Base-by-base conservation (phyloP, 768 basidiomycete genomes). In the Collybiopsis luxurians region DNA sequence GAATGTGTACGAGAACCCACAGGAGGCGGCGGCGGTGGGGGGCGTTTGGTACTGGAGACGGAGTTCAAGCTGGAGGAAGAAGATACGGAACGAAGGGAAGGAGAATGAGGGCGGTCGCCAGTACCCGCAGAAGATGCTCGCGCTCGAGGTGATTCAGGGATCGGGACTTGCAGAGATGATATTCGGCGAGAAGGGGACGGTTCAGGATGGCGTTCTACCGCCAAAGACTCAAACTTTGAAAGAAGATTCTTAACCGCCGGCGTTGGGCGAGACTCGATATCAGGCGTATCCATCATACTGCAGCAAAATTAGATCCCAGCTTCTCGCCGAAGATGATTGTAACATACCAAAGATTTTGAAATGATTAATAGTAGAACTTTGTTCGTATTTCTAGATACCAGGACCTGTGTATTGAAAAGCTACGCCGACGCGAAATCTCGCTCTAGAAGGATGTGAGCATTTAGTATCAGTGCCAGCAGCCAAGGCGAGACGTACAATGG, bases 171-270 rank as follows among this genome's bases (percentile, higher is more conserved):
- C 50, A 34, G 34, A 6, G 28, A 43, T 55, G 44, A 34, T 55
- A 44, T 47, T 50, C 26, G 58, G 40, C 31, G 51, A 51, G 61
- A 28, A 28, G 64, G 15, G 42, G 61, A 34, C 31, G 5, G 31
- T 34, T 34, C 23, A 40, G 66, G 39, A 31, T 58, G 36, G 34
- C 67, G 65, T 10, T 74, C 73, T 45, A 74, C 72, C 3, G 87
- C 85, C 24, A 89, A 71, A 62, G 84, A 79, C 66, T 92, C 89
- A 64, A 90, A 92, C 64, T 75, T 81, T 28, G 86, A 88, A 44
- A 81, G 81, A 17, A 92, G 75, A 58, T 78, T 88, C 68, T 80
- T 85, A 53, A 91, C 88, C 2, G 88, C 84, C 38, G 82, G 81
- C 17, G 79, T 73, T 36, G 84, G 76, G 3, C 72, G 74, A 19